Percentiles rank a stretch among this genome's conserved stretches.
These are phyloP conservation scores for Nothophoma quercina DNA, from an alignment of 2,329 filamentous ascomycete species.

Conservation along the genomic window DNA sequence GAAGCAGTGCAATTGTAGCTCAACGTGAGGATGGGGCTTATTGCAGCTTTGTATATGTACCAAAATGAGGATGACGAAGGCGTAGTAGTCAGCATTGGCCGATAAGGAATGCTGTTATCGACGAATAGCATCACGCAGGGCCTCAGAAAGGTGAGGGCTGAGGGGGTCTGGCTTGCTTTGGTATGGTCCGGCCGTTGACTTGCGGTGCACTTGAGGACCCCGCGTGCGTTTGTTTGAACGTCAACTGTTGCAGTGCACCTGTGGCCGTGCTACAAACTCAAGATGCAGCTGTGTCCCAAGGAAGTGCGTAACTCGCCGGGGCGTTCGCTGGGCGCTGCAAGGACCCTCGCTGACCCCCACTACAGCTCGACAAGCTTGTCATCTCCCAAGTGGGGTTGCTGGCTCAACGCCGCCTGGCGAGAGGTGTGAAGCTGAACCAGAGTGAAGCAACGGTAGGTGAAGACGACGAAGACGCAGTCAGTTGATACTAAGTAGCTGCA, in stretches of 20 bases:
- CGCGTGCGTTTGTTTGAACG: slow-evolving; percentile 5
- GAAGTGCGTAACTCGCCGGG: slow-evolving; percentile 37
- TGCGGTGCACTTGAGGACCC: background rate
- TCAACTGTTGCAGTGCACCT: background rate
- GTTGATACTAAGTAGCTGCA: slow-evolving; percentile 41
- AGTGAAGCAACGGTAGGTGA: slow-evolving; percentile 77
- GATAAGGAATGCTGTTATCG: slow-evolving; percentile 4
- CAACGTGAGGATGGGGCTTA: background rate
- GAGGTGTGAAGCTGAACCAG: slow-evolving; percentile 89
- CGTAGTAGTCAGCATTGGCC: slow-evolving; percentile 5
- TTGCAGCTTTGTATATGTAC: background rate
- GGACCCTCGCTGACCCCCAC: slow-evolving; percentile 32
- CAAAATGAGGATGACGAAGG: slow-evolving; percentile 7
- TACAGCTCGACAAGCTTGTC: slow-evolving; percentile 91
- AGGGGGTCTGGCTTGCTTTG: slow-evolving; percentile 7
- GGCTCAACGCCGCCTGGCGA: slow-evolving; percentile 85
- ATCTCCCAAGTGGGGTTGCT: slow-evolving; percentile 88
- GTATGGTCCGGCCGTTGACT: background rate
- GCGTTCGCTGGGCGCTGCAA: background rate
- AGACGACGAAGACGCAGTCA: background rate
- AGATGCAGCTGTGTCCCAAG: slow-evolving; percentile 49
- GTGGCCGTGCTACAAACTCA: slow-evolving; percentile 11
- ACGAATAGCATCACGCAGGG: slow-evolving; percentile 6
- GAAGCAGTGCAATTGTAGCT: no score
- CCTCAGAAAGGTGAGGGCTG: background rate